Base-by-base conservation (phyloP, 331 rosid genomes). In the Prunus yedoensis region DNA sequence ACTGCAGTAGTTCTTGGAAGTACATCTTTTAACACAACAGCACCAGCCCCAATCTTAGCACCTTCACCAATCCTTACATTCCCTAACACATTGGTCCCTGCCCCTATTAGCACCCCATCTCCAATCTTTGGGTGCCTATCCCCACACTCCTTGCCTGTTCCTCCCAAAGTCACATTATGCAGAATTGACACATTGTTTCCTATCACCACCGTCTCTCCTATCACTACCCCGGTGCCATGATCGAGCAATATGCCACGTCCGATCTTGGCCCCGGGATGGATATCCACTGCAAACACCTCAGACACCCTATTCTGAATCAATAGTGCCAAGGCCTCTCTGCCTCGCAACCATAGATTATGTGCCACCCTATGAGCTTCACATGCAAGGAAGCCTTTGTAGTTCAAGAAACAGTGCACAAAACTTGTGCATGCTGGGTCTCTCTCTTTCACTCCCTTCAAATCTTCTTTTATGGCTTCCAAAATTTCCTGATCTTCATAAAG, bases 41-140 rank as follows among this genome's bases (percentile, higher is more conserved):
- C 43, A 38, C 43, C 43, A 38, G 43, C 43, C 9, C 43, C 43
- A 38, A 38, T 38, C 43, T 38, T 38, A 38, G 43, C 5, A 3
- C 91, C 87, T 8, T 85, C 91, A 16, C 93, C 90, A 46, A 87
- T 49, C 76, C n/a, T 77, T 51, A 90, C 80, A 41, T 81, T 90
- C 76, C 96, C 96, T 67, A 90, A 74, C 27, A 85, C 83, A 80
- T 86, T 85, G 50, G 90, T 82, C 46, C 91, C 93, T 9, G 97
- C 91, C 14, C 93, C 93, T 10, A 91, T 86, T 63, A 86, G 67
- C 20, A 89, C 95, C 18, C 90, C 95, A 77, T 87, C 89, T 1
- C 91, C 91, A 73, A 87, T 87, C 63, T 86, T 88, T 3, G 96
- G 93, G 70, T 90, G 93, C 16, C 96, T 80, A 71, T 90, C 92